Percentiles rank a stretch among this genome's conserved stretches.
Evolutionary conservation across 164 flowering plant genomes (phyloP).

Genomic region (Chimonanthus salicifolius): DNA sequence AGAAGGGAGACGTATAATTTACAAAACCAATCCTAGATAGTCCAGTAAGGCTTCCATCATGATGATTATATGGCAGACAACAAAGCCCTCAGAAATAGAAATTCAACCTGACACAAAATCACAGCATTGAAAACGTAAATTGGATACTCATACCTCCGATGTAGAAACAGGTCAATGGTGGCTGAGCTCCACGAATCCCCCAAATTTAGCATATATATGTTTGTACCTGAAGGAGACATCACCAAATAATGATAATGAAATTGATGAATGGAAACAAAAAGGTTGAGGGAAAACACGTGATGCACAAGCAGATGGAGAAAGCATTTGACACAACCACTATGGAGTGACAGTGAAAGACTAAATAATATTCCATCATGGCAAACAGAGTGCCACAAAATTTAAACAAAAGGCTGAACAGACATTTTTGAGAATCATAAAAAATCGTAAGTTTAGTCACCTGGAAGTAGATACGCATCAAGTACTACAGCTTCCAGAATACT

Average conservation of each 20-base stretch:
- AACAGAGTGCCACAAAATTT: background rate
- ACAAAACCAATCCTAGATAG: too few species aligned
- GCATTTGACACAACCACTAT: background rate
- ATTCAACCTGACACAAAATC: background rate
- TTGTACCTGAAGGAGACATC: constrained; percentile 51
- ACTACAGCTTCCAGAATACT: constrained; percentile 78
- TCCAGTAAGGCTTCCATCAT: too few species aligned
- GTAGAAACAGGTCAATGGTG: constrained; percentile 88
- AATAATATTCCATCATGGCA: background rate
- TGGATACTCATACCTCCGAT: constrained; percentile 46
- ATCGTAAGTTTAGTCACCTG: constrained; percentile 44
- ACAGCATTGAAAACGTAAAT: background rate
- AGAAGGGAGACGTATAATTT: too few species aligned
- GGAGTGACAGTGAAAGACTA: background rate
- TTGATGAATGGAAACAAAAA: background rate
- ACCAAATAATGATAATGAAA: constrained; percentile 2
- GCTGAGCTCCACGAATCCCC: constrained; percentile 92
- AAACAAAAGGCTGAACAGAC: background rate
- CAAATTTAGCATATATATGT: constrained; percentile 75
- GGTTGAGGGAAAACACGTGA: background rate
- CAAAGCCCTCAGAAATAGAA: background rate
- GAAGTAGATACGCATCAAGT: constrained; percentile 63
- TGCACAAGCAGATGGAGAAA: background rate
- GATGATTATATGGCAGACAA: background rate
- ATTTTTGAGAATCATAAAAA: background rate